These are phyloP conservation scores for Paxillus involutus DNA, from an alignment of 768 basidiomycete genomes.

Conservation along the genomic window DNA sequence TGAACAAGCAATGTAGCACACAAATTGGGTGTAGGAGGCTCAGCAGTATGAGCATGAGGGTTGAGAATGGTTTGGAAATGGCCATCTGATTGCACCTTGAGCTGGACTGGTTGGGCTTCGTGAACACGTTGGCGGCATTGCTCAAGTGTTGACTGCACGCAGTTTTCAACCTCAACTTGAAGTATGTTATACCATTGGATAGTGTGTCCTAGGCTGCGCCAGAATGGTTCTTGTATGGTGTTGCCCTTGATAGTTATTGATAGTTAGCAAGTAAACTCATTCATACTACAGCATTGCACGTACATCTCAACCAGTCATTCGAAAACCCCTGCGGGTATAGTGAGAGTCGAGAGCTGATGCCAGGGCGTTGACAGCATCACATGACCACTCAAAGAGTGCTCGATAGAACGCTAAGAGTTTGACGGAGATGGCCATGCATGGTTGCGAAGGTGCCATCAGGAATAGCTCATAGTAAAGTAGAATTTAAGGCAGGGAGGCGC, in stretches of 20 bases:
- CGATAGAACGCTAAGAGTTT: slow-evolving; percentile 34
- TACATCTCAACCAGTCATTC: slow-evolving; percentile 1
- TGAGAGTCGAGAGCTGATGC: not conserved
- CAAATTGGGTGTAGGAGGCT: not conserved
- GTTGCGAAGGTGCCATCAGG: slow-evolving; percentile 26
- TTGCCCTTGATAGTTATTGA: slow-evolving; percentile 17
- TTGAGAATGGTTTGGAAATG: not conserved
- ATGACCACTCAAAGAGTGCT: slow-evolving; percentile 36
- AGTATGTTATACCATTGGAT: slow-evolving; percentile 33
- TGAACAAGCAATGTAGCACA: slow-evolving; percentile 6
- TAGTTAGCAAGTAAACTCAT: not conserved
- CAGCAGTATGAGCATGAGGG: not conserved
- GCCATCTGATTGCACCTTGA: not conserved
- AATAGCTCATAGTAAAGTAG: slow-evolving; percentile 34
- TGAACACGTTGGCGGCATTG: not conserved
- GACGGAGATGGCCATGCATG: slow-evolving; percentile 20
- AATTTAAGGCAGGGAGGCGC: slow-evolving; percentile 16
- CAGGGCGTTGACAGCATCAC: slow-evolving; percentile 23
- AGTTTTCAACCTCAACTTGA: slow-evolving; percentile 9
- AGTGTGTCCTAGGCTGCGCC: slow-evolving; percentile 18
- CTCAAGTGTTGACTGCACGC: slow-evolving; percentile 9
- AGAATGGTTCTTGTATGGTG: slow-evolving; percentile 31
- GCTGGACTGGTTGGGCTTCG: not conserved
- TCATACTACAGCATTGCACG: slow-evolving; percentile 20
- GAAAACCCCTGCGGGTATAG: slow-evolving; percentile 13